These are phyloP conservation scores for Davidsoniella eucalypti DNA, from an alignment of 2,329 filamentous ascomycete genomes.

Conservation along the genomic window DNA sequence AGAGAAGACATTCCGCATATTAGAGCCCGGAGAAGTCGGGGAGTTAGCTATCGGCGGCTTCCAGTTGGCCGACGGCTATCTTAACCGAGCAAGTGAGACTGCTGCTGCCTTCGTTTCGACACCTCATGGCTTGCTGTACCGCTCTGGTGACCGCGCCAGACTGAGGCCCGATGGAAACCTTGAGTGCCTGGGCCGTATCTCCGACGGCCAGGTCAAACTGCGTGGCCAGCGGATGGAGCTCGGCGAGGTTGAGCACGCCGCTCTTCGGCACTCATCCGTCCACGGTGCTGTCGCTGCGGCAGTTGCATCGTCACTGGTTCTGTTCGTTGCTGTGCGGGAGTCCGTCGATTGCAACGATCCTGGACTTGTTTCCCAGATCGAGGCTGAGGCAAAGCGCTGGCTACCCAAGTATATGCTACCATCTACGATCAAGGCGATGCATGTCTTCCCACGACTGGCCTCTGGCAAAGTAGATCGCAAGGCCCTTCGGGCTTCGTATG, in stretches of 20 bases:
- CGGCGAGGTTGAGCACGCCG: slow-evolving; percentile 59
- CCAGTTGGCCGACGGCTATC: slow-evolving; percentile 65
- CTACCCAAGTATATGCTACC: slow-evolving; percentile 75
- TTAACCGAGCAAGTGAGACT: slow-evolving; percentile 68
- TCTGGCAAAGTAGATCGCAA: slow-evolving; percentile 74
- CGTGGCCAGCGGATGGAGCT: slow-evolving; percentile 71
- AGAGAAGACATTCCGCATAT: slow-evolving; percentile 29
- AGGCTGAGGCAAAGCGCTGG: slow-evolving; percentile 51
- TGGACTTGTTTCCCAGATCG: slow-evolving; percentile 22
- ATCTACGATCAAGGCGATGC: slow-evolving; percentile 47
- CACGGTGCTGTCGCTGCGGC: slow-evolving; percentile 52
- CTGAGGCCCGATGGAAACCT: slow-evolving; percentile 51
- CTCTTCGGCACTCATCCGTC: slow-evolving; percentile 43
- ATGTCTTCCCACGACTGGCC: slow-evolving; percentile 54
- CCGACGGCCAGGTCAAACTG: slow-evolving; percentile 70
- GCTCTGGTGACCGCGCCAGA: slow-evolving; percentile 70
- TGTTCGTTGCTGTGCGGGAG: slow-evolving; percentile 48
- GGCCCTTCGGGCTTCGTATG: slow-evolving; percentile 37
- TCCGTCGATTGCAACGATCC: background rate
- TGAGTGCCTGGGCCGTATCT: slow-evolving; percentile 71
- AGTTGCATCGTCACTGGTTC: slow-evolving; percentile 50
- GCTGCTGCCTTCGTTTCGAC: slow-evolving; percentile 52
- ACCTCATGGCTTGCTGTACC: slow-evolving; percentile 54
- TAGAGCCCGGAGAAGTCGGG: slow-evolving; percentile 51
- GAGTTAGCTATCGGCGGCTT: slow-evolving; percentile 69